These are phyloP conservation scores for Euphorbia peplus DNA, from an alignment of 345 rosid genomes.

Conservation along the genomic window DNA sequence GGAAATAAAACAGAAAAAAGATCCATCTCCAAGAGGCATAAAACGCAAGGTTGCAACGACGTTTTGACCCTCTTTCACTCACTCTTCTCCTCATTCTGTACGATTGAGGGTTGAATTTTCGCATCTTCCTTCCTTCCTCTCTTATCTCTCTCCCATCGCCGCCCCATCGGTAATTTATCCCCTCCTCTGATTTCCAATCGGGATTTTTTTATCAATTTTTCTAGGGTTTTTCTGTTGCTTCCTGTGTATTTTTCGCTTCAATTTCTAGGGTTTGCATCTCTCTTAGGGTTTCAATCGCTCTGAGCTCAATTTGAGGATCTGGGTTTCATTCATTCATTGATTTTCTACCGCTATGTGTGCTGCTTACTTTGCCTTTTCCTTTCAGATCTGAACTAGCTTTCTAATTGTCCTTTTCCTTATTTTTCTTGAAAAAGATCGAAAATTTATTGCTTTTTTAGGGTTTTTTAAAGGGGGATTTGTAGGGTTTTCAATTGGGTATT, in stretches of 20 bases:
- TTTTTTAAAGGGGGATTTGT: background rate
- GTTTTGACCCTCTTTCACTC: slow-evolving; percentile 4
- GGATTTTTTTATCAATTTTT: background rate
- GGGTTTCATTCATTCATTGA: background rate
- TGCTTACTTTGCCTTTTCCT: slow-evolving; percentile 12
- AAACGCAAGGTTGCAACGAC: background rate
- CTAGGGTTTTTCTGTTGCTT: slow-evolving; percentile 3
- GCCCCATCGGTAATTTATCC: slow-evolving; percentile 20
- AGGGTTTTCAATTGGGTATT: slow-evolving; percentile 14
- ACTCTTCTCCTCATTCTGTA: slow-evolving; percentile 6
- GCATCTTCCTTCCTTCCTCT: background rate
- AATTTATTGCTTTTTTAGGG: slow-evolving; percentile 7
- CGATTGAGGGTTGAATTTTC: background rate
- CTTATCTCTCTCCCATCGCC: slow-evolving; percentile 22
- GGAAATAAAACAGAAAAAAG: background rate
- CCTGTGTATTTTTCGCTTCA: background rate
- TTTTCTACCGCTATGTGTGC: background rate
- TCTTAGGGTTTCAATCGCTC: slow-evolving; percentile 15
- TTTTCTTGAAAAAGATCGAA: background rate
- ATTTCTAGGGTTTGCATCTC: background rate
- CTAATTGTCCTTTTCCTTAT: background rate
- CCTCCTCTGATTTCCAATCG: background rate
- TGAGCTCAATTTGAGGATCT: background rate
- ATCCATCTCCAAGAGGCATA: background rate
- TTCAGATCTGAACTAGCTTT: slow-evolving; percentile 24